Evolutionary conservation across 129 eudicot species (phyloP), one percentile per base, ranked within the genome.

Genomic region (Scalesia atractyloides): DNA sequence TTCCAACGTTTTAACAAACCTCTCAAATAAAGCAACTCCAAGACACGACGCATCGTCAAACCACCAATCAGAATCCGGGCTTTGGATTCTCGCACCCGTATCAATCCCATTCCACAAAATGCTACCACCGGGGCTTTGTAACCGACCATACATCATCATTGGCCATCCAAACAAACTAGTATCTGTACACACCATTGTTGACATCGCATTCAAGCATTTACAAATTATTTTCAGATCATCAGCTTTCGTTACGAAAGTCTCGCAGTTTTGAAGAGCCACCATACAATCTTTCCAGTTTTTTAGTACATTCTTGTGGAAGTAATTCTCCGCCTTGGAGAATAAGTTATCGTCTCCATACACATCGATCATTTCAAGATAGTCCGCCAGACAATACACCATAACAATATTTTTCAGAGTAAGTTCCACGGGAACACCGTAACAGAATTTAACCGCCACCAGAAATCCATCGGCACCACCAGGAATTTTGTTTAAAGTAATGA

Each of bases 71-170:
- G 96, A 86, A 78, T 89, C 95, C 9, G 51, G 46, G 73, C 87
- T 87, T 64, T 79, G 79, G 67, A 93, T 78, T 75, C 82, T 93
- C 39, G 95, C 96, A 68, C 98, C 98, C 1, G 98, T 93, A 70
- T 87, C 79, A 26, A 93, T 89, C 56, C 96, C 98, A 34, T 93
- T 93, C 98, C 98, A 93, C 24, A 93, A 73, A 34, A 93, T 93
- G 83, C 98, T 92, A 57, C 98, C 96, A 59, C 91, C 92, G 3
- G 96, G 98, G 84, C 96, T 89, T 63, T 93, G 95, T 69, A 89
- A 83, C 68, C 87, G 85, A 65, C 98, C 96, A 80, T 89, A 89
- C 95, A 89, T 85, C 88, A 79, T 75, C 98, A 92, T 85, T 10
- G 98, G 98, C 96, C 98, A 92, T 37, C 98, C 98, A 80, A 89